Base-by-base conservation (phyloP, 768 basidiomycete genomes). In the Rossbeevera mucosa region DNA sequence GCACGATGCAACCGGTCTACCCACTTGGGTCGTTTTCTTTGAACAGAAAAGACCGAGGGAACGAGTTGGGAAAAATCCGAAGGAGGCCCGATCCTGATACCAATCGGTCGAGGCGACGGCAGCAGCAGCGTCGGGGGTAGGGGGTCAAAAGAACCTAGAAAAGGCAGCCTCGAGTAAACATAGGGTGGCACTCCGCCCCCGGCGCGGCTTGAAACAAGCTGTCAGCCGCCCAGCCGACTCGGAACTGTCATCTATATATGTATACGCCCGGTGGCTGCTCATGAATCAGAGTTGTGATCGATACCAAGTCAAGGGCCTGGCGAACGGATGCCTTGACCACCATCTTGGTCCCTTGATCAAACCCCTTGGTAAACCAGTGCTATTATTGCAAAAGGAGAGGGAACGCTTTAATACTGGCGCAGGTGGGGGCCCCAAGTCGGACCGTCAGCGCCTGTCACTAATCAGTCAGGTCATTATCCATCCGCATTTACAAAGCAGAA, bases 1-100 rank as follows among this genome's bases (percentile, higher is more conserved):
- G 18, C 50, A 47, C 58, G 58, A 59, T 49, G 30, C 30, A 29
- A 54, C 41, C 58, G 58, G 58, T 48, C 40, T 49, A 5, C 26
- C 52, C 6, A 4, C 9, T 29, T 53, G 36, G 29, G 9, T 25
- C 12, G 4, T 38, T 11, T 18, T 2, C 2, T 38, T 38, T 18
- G 11, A 18, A 44, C 16, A 21, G 40, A 18, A 42, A 24, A 41
- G 44, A 28, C 44, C 25, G 44, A 44, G 44, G 26, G 12, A 14
- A n/a, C 16, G 25, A 16, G 24, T 28, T 44, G 16, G 24, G 44
- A 44, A 9, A 44, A 26, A 9, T 7, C 49, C 49, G 49, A 7
- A 33, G 42, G 42, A 12, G 33, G 13, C 24, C 31, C 47, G 22
- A 36, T 18, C n/a, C 33, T 4, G 5, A 38, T n/a, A 9, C 11